Percentiles rank a stretch among this genome's conserved stretches.
Evolutionary conservation across 1,139 yeast species (phyloP).

Genomic region (Candida pseudoviswanathii): DNA sequence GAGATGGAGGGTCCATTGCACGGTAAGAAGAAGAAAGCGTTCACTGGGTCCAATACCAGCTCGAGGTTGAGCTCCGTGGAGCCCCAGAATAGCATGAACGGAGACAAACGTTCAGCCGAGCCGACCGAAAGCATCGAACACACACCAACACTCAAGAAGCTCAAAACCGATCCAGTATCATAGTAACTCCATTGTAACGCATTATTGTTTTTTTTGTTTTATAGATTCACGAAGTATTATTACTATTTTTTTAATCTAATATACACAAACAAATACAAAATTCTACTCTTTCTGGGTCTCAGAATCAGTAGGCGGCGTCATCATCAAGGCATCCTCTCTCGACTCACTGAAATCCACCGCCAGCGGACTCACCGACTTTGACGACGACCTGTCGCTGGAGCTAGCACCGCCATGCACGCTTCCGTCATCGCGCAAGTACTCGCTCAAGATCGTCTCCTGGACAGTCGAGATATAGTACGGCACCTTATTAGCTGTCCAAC

Average conservation of each 20-base stretch:
- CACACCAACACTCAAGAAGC: neutral
- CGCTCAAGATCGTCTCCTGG: conserved; percentile 39
- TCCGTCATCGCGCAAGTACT: conserved; percentile 23
- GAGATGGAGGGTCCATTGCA: conserved; percentile 74
- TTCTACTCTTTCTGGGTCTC: too few species aligned
- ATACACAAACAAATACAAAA: neutral
- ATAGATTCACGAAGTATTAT: conserved; percentile 2
- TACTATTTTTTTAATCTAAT: neutral
- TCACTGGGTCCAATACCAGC: conserved; percentile 29
- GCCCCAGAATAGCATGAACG: conserved; percentile 20
- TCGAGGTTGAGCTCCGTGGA: conserved; percentile 40
- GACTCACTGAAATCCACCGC: too few species aligned
- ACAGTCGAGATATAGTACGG: conserved; percentile 80
- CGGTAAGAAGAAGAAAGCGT: conserved; percentile 32
- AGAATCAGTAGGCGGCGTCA: conserved; percentile 11
- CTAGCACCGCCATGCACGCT: conserved; percentile 8
- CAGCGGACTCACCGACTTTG: conserved; percentile 8
- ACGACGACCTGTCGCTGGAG: neutral
- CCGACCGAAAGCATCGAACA: conserved; percentile 1
- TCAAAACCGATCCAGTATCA: neutral
- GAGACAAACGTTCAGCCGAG: conserved; percentile 10
- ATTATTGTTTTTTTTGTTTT: neutral
- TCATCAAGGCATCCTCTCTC: neutral
- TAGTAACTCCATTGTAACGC: neutral
- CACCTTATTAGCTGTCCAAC: conserved; percentile 90